These are phyloP conservation scores for Glutinoglossum americanum DNA, from an alignment of 495 filamentous ascomycete species.

Conservation along the genomic window DNA sequence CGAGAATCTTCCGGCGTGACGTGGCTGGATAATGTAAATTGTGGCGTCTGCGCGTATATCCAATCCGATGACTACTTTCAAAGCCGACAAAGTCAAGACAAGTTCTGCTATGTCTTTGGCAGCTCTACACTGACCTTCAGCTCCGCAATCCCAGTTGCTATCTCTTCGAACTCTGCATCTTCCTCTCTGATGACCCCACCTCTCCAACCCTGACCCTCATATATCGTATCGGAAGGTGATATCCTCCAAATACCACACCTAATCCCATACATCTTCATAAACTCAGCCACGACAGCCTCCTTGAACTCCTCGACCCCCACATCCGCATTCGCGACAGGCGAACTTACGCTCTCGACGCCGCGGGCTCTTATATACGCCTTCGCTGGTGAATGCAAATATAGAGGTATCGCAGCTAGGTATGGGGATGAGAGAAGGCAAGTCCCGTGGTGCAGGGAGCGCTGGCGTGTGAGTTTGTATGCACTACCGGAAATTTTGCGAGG, in stretches of 20 bases:
- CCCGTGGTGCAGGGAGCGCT: constrained; percentile 70
- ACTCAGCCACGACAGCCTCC: constrained; percentile 27
- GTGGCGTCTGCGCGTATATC: constrained; percentile 68
- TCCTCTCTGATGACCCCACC: constrained; percentile 27
- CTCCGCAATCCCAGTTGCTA: constrained; percentile 38
- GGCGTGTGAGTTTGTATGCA: constrained; percentile 72
- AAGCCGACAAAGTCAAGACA: constrained; percentile 3
- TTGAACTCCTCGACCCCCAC: constrained; percentile 26
- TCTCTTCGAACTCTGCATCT: constrained; percentile 24
- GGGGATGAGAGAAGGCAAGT: constrained; percentile 61
- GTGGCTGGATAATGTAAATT: constrained; percentile 51
- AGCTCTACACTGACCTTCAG: constrained; percentile 25
- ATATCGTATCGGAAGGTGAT: not conserved
- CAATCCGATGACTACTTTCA: constrained; percentile 39
- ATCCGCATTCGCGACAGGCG: constrained; percentile 56
- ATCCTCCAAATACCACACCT: constrained; percentile 24
- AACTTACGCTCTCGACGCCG: constrained; percentile 86
- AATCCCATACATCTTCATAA: constrained; percentile 16
- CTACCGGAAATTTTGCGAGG: constrained; percentile 74
- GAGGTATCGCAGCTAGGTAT: constrained; percentile 40
- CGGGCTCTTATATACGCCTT: constrained; percentile 52
- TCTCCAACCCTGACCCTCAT: constrained; percentile 13
- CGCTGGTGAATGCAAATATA: constrained; percentile 50
- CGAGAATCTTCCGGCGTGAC: constrained; percentile 9
- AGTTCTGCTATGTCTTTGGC: not conserved